A percentile compares a stretch with the other conserved stretches of the same genome.
Conservation (phyloP, 2,329 filamentous ascomycete species). For the Leptographium lundbergii region DNA sequence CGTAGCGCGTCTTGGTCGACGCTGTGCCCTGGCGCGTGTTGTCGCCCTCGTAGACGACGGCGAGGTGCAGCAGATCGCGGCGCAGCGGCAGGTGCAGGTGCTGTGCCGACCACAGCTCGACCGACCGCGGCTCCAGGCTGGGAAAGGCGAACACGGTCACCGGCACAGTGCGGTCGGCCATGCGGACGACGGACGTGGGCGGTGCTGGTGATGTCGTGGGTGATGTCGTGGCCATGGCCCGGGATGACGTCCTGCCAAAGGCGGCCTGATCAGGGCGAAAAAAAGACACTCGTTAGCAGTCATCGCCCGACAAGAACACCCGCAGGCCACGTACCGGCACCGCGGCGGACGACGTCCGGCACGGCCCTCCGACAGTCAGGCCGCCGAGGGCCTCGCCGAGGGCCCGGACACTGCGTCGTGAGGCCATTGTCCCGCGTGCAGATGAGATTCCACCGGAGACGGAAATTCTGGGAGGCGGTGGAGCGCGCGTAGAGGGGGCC, state of each 20-base stretch:
- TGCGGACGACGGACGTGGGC: neutral
- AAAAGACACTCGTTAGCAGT: neutral
- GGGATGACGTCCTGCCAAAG: too few relatives aligned
- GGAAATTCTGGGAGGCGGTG: neutral
- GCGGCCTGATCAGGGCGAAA: too few relatives aligned
- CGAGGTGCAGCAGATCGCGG: conserved; percentile 83
- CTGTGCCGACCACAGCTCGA: conserved; percentile 66
- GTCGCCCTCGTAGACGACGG: conserved; percentile 87
- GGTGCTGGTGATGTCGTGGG: neutral
- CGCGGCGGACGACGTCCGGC: neutral
- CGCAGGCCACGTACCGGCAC: neutral
- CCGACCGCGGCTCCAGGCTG: conserved; percentile 66
- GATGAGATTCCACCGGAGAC: neutral
- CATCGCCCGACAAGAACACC: too few relatives aligned
- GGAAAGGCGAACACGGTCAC: conserved; percentile 88
- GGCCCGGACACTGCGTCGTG: conserved; percentile 8
- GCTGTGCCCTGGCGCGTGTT: conserved; percentile 78
- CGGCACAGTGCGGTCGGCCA: conserved; percentile 57
- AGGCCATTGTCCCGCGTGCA: conserved; percentile 3
- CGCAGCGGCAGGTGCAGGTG: conserved; percentile 81
- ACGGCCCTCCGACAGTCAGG: conserved; percentile 1
- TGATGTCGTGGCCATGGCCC: neutral
- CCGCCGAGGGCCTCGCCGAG: conserved; percentile 8
- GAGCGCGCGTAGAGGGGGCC: neutral
- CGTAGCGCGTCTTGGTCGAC: conserved; percentile 64